phyloP scores from a whole-genome alignment of 305 asterid species.

The Nicotiana rustica region DNA sequence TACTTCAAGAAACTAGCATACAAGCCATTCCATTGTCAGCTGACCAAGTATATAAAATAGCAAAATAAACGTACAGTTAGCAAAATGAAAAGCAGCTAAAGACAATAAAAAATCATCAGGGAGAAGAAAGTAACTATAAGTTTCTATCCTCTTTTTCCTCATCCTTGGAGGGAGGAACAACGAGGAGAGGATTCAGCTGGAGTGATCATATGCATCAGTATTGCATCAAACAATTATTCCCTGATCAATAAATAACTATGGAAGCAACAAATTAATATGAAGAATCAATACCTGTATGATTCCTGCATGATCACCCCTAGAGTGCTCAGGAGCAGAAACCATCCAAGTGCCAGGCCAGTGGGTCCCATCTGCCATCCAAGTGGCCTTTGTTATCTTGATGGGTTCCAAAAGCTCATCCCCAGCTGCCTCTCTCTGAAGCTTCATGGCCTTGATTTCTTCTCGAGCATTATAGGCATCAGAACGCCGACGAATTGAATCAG shows the following conservation, averaged over 20 bases:
- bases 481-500: constrained; percentile 93
- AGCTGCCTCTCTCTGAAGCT: constrained; percentile 68
- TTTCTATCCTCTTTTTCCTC: constrained; percentile 17
- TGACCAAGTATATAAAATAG: background rate
- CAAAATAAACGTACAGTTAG: constrained; percentile 4
- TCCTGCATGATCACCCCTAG: constrained; percentile 98
- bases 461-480: constrained; percentile 95
- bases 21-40: background rate
- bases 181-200: background rate
- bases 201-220: background rate
- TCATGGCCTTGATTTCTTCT: constrained; percentile 91
- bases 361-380: constrained; percentile 99
- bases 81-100: background rate
- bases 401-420: constrained; percentile 76
- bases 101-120: background rate
- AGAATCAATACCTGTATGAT: constrained; percentile 76
- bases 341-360: constrained; percentile 99
- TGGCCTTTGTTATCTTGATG: constrained; percentile 80
- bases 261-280: background rate
- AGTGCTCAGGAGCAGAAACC: constrained; percentile 75
- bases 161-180: constrained; percentile 12
- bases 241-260: background rate
- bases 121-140: background rate
- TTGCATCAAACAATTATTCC: background rate
- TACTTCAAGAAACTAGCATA: constrained; percentile 23